A percentile compares a stretch with the other conserved stretches of the same genome.
phyloP scores from a whole-genome alignment of 2,329 filamentous ascomycete species.

The Ilyonectria robusta region DNA sequence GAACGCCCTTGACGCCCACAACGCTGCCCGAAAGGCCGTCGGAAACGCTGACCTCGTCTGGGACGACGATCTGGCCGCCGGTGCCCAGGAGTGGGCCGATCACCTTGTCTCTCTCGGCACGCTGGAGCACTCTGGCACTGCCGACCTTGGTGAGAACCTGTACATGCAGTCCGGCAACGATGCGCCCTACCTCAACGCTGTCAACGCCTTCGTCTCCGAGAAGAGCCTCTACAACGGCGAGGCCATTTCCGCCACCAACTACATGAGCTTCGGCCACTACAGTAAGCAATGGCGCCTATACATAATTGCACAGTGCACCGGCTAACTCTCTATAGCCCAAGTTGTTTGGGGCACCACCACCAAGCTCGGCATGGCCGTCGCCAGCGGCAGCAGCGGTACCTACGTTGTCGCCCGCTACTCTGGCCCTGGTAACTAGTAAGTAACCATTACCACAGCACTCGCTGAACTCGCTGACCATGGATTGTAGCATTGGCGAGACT shows the following conservation, averaged over 20 bases:
- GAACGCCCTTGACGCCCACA: constrained; percentile 44
- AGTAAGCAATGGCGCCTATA: constrained; percentile 21
- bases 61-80: constrained; percentile 41
- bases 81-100: constrained; percentile 43
- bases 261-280: constrained; percentile 44
- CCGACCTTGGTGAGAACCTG: constrained; percentile 44
- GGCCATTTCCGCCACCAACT: constrained; percentile 39
- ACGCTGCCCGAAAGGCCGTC: constrained; percentile 42
- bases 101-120: constrained; percentile 39
- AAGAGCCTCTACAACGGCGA: constrained; percentile 44
- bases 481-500: constrained; percentile 37
- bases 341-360: constrained; percentile 44
- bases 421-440: constrained; percentile 46
- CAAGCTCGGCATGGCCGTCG: constrained; percentile 45
- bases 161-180: constrained; percentile 36
- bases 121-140: constrained; percentile 38
- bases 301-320: too few relatives aligned
- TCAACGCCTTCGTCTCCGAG: constrained; percentile 42
- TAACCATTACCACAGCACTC: not conserved
- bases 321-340: constrained; percentile 32
- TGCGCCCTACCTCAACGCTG: constrained; percentile 37
- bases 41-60: constrained; percentile 38
- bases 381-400: constrained; percentile 31
- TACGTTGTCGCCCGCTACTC: constrained; percentile 46
- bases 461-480: constrained; percentile 25